phyloP scores from a whole-genome alignment of 192 early-diverging fungal species.

The Coemansia aciculifera region DNA sequence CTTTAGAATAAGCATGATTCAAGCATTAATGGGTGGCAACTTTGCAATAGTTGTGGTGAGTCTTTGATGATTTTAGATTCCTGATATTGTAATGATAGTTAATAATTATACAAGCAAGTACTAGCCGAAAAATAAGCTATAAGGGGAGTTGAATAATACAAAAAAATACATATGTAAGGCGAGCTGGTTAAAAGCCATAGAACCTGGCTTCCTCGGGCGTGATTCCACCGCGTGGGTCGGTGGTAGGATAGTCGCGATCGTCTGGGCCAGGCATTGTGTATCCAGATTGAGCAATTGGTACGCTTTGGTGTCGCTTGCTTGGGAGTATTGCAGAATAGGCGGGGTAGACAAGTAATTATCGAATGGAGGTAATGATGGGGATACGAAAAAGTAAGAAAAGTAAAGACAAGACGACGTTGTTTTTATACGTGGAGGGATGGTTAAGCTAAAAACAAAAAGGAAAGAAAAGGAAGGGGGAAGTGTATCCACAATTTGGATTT shows the following conservation, averaged over 20 bases:
- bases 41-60: neutral
- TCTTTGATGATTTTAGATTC: neutral
- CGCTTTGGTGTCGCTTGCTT: neutral
- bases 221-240: constrained; percentile 31
- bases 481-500: constrained; percentile 1
- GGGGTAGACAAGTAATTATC: neutral
- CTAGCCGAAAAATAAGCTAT: neutral
- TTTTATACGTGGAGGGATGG: neutral
- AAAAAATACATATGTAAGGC: neutral
- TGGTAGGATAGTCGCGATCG: constrained; percentile 32
- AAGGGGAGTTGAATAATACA: neutral
- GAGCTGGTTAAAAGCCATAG: constrained; percentile 17
- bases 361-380: neutral
- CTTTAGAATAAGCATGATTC: neutral
- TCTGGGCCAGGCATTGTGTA: neutral
- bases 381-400: neutral
- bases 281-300: neutral
- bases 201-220: constrained; percentile 36
- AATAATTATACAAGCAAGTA: neutral
- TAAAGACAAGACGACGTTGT: neutral
- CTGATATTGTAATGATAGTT: neutral
- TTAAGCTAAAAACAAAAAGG: neutral
- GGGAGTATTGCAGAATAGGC: neutral
- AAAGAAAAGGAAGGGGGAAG: neutral
- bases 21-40: neutral